Base-by-base conservation (phyloP, 352 stramenopile species). In the Globisporangium nodosum region DNA sequence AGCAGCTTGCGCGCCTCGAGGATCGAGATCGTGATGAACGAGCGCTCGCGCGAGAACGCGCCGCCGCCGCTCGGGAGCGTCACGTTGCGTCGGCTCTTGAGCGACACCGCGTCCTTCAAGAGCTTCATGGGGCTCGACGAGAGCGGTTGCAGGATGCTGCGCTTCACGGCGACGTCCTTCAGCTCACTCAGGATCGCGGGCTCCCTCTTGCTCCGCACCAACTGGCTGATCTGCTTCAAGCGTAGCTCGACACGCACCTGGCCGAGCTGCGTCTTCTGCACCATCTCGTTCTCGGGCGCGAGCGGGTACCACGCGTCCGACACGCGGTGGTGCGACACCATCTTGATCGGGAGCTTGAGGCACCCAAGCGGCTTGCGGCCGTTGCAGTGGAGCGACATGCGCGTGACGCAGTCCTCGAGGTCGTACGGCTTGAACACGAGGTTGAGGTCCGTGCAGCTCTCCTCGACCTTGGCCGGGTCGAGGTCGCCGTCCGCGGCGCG, bases 291-390 rank as follows among this genome's bases (percentile, higher is more conserved):
- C 16, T 85, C 81, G 1, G 78, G 78, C 1, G 69, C 74, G 35
- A 91, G 73, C 2, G 72, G 67, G 33, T 84, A 88, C 81, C 81
- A 91, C 20, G 69, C 68, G 55, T 91, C 78, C 7, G 81, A 68
- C 0, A 74, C 68, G 7, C 81, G 81, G 57, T 87, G 76, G 0
- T 75, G 61, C 3, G 81, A 88, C 0, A 91, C 74, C 43, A 58
- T 84, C 49, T 81, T 85, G 37, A 87, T 69, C 5, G 76, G 81
- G 43, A 89, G 84, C 40, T 85, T 87, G 2, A 91, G 35, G 50
- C 71, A 74, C 12, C 81, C 81, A 15, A 91, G 65, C 7, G 76
- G 73, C 15, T 85, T 87, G 37, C 71, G 65, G 0, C 63, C 74
- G 18, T 71, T 73, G 39, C 56, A 59, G 37, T 77, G 63, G 42